Evolutionary conservation across 495 filamentous ascomycete species (phyloP).

Genomic region (Cercophora scortea): DNA sequence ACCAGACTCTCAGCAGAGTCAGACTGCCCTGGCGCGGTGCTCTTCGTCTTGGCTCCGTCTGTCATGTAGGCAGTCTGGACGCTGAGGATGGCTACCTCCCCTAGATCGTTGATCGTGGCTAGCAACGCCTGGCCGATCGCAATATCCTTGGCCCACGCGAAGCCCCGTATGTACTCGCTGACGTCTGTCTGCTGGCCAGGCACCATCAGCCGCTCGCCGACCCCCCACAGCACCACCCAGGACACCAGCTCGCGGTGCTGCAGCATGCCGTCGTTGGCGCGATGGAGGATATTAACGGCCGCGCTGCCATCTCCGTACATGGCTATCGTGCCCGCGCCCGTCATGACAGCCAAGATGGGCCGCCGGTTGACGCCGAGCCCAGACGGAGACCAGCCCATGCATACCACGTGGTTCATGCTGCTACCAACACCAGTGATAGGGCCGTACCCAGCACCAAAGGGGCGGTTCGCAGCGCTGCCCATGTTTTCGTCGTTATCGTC

Average conservation of each 20-base stretch:
- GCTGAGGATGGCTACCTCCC: slow-evolving; percentile 34
- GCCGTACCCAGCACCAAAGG: slow-evolving; percentile 35
- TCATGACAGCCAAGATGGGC: slow-evolving; percentile 34
- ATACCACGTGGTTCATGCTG: slow-evolving; percentile 39
- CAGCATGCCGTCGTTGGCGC: slow-evolving; percentile 21
- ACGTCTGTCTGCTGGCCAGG: slow-evolving; percentile 25
- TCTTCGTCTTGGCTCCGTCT: slow-evolving; percentile 8
- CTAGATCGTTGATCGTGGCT: slow-evolving; percentile 33
- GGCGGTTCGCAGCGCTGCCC: slow-evolving; percentile 8
- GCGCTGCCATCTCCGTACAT: slow-evolving; percentile 36
- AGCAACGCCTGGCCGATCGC: slow-evolving; percentile 27
- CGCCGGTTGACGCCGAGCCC: slow-evolving; percentile 36
- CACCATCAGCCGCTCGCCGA: slow-evolving; percentile 39
- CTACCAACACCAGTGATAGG: slow-evolving; percentile 35
- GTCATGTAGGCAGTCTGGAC: slow-evolving; percentile 21
- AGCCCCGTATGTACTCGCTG: slow-evolving; percentile 33
- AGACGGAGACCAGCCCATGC: slow-evolving; percentile 36
- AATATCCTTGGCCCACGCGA: slow-evolving; percentile 39
- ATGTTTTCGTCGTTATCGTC: slow-evolving; percentile 4
- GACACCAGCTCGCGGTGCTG: slow-evolving; percentile 18
- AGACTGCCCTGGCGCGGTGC: not conserved
- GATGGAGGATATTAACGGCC: slow-evolving; percentile 13
- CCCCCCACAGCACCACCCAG: slow-evolving; percentile 36
- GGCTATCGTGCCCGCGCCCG: slow-evolving; percentile 29
- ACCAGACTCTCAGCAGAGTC: slow-evolving; percentile 16